Conservation (phyloP, 2,329 filamentous ascomycete genomes). For the Mollisiaceae sp. region DNA sequence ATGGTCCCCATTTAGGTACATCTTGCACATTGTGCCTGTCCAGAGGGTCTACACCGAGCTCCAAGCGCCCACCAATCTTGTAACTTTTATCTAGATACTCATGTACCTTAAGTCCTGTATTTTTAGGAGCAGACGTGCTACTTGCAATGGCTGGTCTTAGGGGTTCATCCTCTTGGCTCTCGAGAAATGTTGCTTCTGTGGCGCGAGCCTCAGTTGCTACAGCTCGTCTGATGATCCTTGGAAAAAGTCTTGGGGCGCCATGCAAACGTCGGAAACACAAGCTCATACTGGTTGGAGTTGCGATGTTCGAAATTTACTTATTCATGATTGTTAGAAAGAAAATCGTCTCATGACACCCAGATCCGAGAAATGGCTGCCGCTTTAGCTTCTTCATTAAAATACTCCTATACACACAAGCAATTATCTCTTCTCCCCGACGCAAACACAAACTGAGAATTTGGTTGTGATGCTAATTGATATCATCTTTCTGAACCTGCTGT, state of each 20-base stretch:
- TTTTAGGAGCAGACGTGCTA: neutral
- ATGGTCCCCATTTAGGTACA: constrained; percentile 27
- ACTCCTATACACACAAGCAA: too few species aligned
- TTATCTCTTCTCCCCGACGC: too few species aligned
- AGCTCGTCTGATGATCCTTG: neutral
- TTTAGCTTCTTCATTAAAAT: neutral
- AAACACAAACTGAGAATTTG: too few species aligned
- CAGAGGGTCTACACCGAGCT: constrained; percentile 3
- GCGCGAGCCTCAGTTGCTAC: neutral
- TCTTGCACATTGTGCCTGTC: constrained; percentile 22
- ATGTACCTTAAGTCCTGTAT: constrained; percentile 4
- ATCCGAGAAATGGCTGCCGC: neutral
- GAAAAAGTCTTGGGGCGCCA: neutral
- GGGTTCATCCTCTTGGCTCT: neutral
- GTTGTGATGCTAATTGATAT: too few species aligned
- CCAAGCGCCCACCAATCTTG: constrained; percentile 15
- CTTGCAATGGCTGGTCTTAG: neutral
- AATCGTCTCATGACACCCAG: neutral
- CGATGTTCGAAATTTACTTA: neutral
- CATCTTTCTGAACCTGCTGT: too few species aligned
- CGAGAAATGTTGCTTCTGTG: neutral
- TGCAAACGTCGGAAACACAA: neutral
- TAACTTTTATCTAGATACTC: constrained; percentile 16
- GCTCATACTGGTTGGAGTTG: neutral
- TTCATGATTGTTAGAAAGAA: neutral